phyloP scores from a whole-genome alignment of 176 grass and related monocot species.

The Saccharum officinarum region DNA sequence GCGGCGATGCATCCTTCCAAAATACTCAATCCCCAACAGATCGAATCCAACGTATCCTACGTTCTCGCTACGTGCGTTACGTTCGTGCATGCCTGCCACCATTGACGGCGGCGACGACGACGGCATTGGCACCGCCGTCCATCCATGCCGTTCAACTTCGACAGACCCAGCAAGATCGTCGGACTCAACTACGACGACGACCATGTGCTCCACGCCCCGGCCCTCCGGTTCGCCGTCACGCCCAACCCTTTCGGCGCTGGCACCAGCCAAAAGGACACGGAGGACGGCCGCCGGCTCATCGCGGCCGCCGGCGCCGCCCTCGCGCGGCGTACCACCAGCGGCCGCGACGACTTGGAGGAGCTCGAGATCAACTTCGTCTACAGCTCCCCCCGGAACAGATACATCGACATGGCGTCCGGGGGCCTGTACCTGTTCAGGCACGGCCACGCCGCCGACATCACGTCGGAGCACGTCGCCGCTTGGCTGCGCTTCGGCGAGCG shows the following conservation, averaged over 20 bases:
- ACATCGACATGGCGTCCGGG: background rate
- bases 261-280: background rate
- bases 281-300: background rate
- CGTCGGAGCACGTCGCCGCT: background rate
- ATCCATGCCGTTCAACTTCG: background rate
- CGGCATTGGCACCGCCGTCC: background rate
- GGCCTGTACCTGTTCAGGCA: background rate
- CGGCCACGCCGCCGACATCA: constrained; percentile 4
- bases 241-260: constrained; percentile 16
- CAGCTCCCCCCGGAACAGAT: background rate
- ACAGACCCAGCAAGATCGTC: constrained; percentile 1
- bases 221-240: constrained; percentile 3
- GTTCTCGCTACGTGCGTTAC: background rate
- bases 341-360: background rate
- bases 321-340: background rate
- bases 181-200: constrained; percentile 8
- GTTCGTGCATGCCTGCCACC: background rate
- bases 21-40: background rate
- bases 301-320: background rate
- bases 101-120: background rate
- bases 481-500: constrained; percentile 5
- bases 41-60: background rate
- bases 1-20: background rate
- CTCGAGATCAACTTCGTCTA: constrained; percentile 23
- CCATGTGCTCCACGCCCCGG: background rate